A percentile compares a stretch with the other conserved stretches of the same genome.
Conservation (phyloP, 129 eudicot genomes). For the Tagetes erecta region DNA sequence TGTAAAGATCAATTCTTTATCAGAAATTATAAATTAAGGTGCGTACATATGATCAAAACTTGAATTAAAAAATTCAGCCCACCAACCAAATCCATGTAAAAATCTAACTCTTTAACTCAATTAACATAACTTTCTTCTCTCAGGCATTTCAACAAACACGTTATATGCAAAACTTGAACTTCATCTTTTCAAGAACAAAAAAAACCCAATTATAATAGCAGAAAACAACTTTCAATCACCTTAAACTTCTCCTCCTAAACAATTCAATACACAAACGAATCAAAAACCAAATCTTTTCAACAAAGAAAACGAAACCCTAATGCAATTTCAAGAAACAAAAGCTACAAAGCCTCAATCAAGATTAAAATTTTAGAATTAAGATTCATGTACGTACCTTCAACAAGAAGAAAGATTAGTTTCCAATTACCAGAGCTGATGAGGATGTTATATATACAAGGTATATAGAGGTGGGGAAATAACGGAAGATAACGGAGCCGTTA, state of each 20-base stretch:
- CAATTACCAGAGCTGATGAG: background rate
- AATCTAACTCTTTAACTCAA: conserved; percentile 36
- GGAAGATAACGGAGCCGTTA: conserved; percentile 32
- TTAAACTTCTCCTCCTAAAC: background rate
- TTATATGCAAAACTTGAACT: conserved; percentile 9
- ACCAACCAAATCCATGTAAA: conserved; percentile 19
- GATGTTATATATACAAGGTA: conserved; percentile 19
- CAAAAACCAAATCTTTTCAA: background rate
- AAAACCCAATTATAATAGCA: no score
- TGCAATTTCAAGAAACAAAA: background rate
- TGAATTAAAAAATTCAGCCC: conserved; percentile 4
- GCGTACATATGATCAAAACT: conserved; percentile 13
- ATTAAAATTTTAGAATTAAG: background rate
- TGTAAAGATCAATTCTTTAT: background rate
- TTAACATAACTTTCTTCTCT: conserved; percentile 19
- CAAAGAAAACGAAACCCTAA: background rate
- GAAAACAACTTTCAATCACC: background rate
- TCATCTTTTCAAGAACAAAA: background rate
- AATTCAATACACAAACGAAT: background rate
- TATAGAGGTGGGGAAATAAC: conserved; percentile 11
- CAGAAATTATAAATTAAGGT: conserved; percentile 2
- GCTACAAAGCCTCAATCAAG: conserved; percentile 5
- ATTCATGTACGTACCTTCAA: conserved; percentile 24
- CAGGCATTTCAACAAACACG: conserved; percentile 22
- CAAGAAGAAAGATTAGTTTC: background rate